phyloP scores from a whole-genome alignment of 2,329 filamentous ascomycete genomes.

The Dothidotthia symphoricarpi region DNA sequence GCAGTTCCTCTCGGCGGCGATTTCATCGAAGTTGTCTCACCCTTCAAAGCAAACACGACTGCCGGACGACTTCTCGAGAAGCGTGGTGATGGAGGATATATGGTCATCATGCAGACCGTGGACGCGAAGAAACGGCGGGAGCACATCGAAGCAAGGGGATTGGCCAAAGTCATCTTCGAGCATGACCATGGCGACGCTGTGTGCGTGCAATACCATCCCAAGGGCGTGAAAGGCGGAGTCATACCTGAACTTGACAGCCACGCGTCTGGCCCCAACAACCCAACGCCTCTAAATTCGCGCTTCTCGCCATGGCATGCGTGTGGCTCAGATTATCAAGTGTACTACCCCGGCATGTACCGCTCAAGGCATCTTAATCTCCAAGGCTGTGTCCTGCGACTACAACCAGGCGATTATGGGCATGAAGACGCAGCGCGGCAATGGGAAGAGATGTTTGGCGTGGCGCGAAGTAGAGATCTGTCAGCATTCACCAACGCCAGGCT shows the following conservation, averaged over 20 bases:
- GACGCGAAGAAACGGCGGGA: conserved; percentile 40
- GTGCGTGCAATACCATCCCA: conserved; percentile 49
- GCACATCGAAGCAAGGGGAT: conserved; percentile 38
- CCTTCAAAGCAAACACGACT: conserved; percentile 40
- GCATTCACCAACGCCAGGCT: conserved; percentile 39
- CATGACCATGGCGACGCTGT: conserved; percentile 36
- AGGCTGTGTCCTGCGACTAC: conserved; percentile 39
- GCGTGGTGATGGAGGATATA: conserved; percentile 49
- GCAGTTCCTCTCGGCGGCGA: conserved; percentile 47
- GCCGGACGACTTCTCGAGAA: conserved; percentile 45
- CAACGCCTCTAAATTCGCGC: conserved; percentile 38
- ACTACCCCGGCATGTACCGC: conserved; percentile 41
- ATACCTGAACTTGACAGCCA: conserved; percentile 49
- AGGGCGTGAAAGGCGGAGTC: conserved; percentile 45
- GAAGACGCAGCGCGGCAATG: conserved; percentile 43
- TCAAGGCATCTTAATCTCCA: conserved; percentile 38
- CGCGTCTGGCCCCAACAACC: conserved; percentile 31
- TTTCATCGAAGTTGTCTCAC: conserved; percentile 46
- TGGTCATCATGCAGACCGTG: conserved; percentile 51
- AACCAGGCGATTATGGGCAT: conserved; percentile 38
- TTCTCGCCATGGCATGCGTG: conserved; percentile 50
- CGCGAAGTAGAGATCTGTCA: conserved; percentile 43
- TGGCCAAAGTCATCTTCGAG: conserved; percentile 42
- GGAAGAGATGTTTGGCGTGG: conserved; percentile 44
- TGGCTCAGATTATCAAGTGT: conserved; percentile 37